phyloP scores from a whole-genome alignment of 2,329 filamentous ascomycete genomes.

The Aspergillus ochraceus region DNA sequence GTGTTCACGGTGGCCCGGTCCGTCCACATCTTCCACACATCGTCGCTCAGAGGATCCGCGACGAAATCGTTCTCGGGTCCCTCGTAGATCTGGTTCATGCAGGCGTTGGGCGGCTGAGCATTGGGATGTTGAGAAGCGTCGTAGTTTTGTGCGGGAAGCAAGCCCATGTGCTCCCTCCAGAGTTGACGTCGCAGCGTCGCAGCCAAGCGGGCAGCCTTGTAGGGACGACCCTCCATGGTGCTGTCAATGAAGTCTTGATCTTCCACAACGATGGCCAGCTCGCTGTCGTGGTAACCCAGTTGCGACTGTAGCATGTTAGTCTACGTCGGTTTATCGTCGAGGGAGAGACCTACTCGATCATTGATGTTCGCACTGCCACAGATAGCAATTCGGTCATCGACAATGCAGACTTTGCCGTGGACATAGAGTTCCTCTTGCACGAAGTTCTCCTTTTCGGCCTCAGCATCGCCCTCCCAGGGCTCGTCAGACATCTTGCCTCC shows the following conservation, averaged over 20 bases:
- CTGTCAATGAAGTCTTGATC: constrained; percentile 70
- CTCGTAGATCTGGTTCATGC: constrained; percentile 72
- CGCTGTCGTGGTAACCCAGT: constrained; percentile 79
- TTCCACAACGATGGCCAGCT: constrained; percentile 87
- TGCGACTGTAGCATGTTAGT: constrained; percentile 56
- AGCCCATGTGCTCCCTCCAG: constrained; percentile 87
- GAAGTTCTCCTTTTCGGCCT: constrained; percentile 81
- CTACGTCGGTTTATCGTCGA: too few species aligned
- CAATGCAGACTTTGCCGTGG: constrained; percentile 82
- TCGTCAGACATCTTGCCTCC: constrained; percentile 66
- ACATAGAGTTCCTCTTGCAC: constrained; percentile 96
- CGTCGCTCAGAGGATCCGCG: constrained; percentile 67
- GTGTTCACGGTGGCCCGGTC: constrained; percentile 74
- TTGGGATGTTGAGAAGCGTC: constrained; percentile 70
- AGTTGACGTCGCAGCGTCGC: constrained; percentile 78
- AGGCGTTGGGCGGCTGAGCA: constrained; percentile 70
- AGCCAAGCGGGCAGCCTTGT: constrained; percentile 72
- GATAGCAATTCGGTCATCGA: constrained; percentile 78
- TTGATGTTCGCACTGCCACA: constrained; percentile 75
- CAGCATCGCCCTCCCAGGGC: constrained; percentile 70
- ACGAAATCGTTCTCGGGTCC: constrained; percentile 68
- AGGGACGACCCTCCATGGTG: constrained; percentile 71
- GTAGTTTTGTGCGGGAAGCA: constrained; percentile 70
- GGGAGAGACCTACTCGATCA: constrained; percentile 50
- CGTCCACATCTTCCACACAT: constrained; percentile 73